Conservation (phyloP, 805 yeast species). For the Starmerella kuoi region DNA sequence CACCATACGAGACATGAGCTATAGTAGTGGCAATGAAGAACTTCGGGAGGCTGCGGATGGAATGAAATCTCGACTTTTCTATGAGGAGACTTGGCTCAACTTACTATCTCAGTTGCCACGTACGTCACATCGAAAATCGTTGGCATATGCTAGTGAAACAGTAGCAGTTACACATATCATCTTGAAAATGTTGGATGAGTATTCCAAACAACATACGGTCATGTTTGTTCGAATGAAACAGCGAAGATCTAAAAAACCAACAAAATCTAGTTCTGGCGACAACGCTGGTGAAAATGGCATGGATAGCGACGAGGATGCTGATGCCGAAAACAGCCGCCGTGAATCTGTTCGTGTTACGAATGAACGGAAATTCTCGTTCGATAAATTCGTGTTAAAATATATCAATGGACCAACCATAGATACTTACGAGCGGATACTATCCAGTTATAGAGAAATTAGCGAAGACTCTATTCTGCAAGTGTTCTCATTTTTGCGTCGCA, state of each 20-base stretch:
- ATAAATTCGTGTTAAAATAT: constrained; percentile 34
- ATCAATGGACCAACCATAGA: constrained; percentile 50
- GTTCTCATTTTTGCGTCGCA: constrained; percentile 56
- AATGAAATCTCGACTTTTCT: constrained; percentile 56
- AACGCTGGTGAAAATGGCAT: constrained; percentile 17
- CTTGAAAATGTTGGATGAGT: constrained; percentile 54
- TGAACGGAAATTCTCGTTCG: constrained; percentile 40
- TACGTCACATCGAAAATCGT: constrained; percentile 50
- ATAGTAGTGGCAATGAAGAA: constrained; percentile 32
- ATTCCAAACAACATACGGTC: constrained; percentile 44
- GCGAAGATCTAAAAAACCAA: constrained; percentile 30
- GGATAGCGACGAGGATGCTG: constrained; percentile 23
- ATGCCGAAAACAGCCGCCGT: constrained; percentile 19
- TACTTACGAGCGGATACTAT: constrained; percentile 51
- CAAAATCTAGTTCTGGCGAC: constrained; percentile 5
- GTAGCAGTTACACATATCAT: constrained; percentile 55
- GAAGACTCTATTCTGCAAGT: constrained; percentile 50
- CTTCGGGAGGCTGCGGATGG: constrained; percentile 44
- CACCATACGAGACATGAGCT: constrained; percentile 34
- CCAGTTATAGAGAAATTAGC: constrained; percentile 48
- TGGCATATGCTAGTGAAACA: constrained; percentile 46
- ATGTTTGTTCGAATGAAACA: constrained; percentile 39
- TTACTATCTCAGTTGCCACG: constrained; percentile 48
- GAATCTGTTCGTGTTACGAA: constrained; percentile 28
- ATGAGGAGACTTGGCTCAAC: constrained; percentile 47